Percentiles rank a stretch among this genome's conserved stretches.
Evolutionary conservation across 495 filamentous ascomycete genomes (phyloP).

Genomic region (Penicillium simplicissimum): DNA sequence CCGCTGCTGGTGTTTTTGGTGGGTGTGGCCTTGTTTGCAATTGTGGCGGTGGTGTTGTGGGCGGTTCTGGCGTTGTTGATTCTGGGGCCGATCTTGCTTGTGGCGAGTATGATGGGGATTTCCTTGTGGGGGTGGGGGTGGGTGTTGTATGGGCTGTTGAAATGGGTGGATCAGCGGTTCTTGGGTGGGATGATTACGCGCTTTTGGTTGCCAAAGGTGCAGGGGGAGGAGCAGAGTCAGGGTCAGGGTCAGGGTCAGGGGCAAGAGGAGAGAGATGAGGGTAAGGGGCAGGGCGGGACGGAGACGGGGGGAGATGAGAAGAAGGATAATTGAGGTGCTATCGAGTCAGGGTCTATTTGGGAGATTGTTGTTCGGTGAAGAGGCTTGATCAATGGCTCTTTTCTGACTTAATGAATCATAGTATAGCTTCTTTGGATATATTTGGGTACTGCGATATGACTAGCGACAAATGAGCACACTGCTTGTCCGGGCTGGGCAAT

Average conservation of each 20-base stretch:
- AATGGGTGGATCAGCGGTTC: constrained; percentile 38
- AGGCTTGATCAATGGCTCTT: neutral
- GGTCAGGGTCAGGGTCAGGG: neutral
- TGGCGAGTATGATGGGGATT: constrained; percentile 40
- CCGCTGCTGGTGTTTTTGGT: constrained; percentile 40
- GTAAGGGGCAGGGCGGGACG: neutral
- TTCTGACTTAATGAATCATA: neutral
- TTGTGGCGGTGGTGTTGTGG: constrained; percentile 38
- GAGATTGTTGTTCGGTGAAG: neutral
- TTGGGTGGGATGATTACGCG: constrained; percentile 36
- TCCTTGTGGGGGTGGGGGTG: constrained; percentile 46
- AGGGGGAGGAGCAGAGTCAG: constrained; percentile 9
- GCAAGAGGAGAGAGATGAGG: neutral
- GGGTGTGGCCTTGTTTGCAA: constrained; percentile 38
- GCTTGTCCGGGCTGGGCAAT: neutral
- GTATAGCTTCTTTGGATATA: neutral
- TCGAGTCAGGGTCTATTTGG: neutral
- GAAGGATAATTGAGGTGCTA: constrained; percentile 12
- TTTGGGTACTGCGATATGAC: neutral
- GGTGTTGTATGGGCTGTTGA: constrained; percentile 40
- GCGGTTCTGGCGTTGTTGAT: constrained; percentile 37
- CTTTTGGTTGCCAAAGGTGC: constrained; percentile 30
- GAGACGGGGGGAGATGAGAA: constrained; percentile 7
- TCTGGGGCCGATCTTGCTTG: constrained; percentile 39
- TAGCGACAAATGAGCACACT: neutral